phyloP scores from a whole-genome alignment of 257 asterid genomes.

The Ajuga chamaepitys region DNA sequence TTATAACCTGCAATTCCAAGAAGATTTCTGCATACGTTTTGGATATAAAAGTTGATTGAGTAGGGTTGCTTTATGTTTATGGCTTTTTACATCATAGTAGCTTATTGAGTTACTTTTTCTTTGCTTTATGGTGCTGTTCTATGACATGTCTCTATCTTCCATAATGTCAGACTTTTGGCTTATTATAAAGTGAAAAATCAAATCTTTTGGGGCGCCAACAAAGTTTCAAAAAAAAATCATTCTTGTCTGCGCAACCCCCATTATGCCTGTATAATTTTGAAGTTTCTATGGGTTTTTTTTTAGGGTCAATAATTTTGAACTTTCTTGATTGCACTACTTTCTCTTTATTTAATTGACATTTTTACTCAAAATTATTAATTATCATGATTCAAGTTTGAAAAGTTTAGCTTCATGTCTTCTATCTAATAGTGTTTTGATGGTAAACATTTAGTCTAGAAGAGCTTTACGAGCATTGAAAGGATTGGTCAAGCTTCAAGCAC shows the following conservation, averaged over 20 bases:
- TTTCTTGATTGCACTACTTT: not conserved
- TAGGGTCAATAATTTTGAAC: no score
- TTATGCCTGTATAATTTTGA: no score
- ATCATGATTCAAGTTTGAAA: not conserved
- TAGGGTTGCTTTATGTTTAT: slow-evolving; percentile 8
- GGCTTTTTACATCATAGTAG: slow-evolving; percentile 1
- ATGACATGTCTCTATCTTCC: slow-evolving; percentile 34
- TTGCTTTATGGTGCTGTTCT: slow-evolving; percentile 24
- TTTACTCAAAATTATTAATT: not conserved
- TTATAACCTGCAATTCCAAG: slow-evolving; percentile 14
- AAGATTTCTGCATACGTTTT: slow-evolving; percentile 15
- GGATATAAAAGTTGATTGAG: slow-evolving; percentile 17
- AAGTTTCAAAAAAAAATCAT: slow-evolving; percentile 11
- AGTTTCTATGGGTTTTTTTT: no score
- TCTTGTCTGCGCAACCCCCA: slow-evolving; percentile 2
- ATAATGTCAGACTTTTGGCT: slow-evolving; percentile 29
- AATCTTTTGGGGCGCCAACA: slow-evolving; percentile 35
- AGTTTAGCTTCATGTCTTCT: not conserved
- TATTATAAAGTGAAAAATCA: slow-evolving; percentile 16
- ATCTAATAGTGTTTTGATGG: not conserved
- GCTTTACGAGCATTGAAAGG: slow-evolving; percentile 84
- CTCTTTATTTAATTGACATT: not conserved
- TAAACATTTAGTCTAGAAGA: slow-evolving; percentile 53
- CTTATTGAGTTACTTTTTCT: slow-evolving; percentile 18
- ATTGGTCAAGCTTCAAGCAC: slow-evolving; percentile 85